A percentile compares a stretch with the other conserved stretches of the same genome.
Conservation (phyloP, 2,329 filamentous ascomycete species). For the Aspergillus tubingensis region DNA sequence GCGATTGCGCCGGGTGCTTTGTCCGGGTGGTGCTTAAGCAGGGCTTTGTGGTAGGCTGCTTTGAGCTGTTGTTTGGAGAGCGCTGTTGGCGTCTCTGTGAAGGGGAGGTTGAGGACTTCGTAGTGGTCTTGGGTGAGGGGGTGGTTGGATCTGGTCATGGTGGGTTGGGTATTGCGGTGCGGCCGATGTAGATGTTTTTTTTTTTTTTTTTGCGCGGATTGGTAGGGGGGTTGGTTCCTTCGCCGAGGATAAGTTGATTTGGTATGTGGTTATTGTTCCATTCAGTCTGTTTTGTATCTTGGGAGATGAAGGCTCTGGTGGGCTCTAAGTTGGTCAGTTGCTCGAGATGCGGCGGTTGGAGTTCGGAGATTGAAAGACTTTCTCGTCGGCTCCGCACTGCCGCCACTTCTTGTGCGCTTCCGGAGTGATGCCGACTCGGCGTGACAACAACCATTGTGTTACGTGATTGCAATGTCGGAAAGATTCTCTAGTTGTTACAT, state of each 20-base stretch:
- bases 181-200: neutral
- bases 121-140: slow-evolving; percentile 35
- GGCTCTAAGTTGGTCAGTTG: neutral
- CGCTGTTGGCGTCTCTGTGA: slow-evolving; percentile 22
- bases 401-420: neutral
- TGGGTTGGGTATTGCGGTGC: slow-evolving; percentile 5
- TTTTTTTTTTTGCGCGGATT: neutral
- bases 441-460: neutral
- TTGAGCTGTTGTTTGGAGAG: slow-evolving; percentile 50
- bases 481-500: neutral
- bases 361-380: neutral
- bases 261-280: neutral
- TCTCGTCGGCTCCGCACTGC: neutral
- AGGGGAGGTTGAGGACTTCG: slow-evolving; percentile 43
- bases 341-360: neutral
- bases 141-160: slow-evolving; percentile 20
- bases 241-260: neutral
- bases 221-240: neutral
- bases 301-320: neutral
- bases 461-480: neutral
- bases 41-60: slow-evolving; percentile 58
- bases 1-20: slow-evolving; percentile 41
- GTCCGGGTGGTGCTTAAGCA: slow-evolving; percentile 62
- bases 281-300: neutral
- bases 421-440: neutral